Evolutionary conservation across 768 basidiomycete genomes (phyloP), one percentile per base, ranked within the genome.

Genomic region (Scleroderma citrinum): DNA sequence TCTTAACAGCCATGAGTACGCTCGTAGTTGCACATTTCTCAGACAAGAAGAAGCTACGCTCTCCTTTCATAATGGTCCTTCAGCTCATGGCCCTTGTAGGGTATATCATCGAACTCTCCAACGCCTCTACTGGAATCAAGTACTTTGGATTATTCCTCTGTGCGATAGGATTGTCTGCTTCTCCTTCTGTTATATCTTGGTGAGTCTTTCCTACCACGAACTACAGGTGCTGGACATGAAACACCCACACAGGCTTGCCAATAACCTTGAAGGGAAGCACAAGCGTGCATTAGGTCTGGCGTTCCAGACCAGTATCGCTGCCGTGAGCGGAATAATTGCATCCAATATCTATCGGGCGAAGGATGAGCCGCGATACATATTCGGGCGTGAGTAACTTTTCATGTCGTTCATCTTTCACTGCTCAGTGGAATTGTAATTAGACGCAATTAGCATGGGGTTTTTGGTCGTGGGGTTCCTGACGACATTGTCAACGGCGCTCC

Each of bases 101-200:
- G 0, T 84, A 78, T 56, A 47, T 72, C 0, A 82, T 84, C 63
- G 80, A 84, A 56, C 78, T 85, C 42, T 77, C 80, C 2, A 58
- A 72, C 24, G 77, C 66, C 72, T 1, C 61, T 56, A 58, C 57
- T 49, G 80, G 81, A 1, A 79, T 71, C n/a, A 83, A 86, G 62
- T 85, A 86, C 60, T 81, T 83, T 52, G 83, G 83, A 2, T 84
- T 79, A 0, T 85, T 81, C 70, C 74, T 84, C 50, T 72, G 74
- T 34, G 82, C 83, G 11, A 69, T 73, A 1, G 83, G 84, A 5
- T 70, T 71, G 24, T 83, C 82, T 56, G 71, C 72, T 0, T 75
- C 81, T 53, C 81, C 82, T 12, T 81, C 77, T 16, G 62, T 81
- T 3, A 69, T 82, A 11, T 74, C 78, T 13, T 85, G 82, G 83